Conservation (phyloP, 1,284 basidiomycete genomes). For the Sanghuangporus baumii region DNA sequence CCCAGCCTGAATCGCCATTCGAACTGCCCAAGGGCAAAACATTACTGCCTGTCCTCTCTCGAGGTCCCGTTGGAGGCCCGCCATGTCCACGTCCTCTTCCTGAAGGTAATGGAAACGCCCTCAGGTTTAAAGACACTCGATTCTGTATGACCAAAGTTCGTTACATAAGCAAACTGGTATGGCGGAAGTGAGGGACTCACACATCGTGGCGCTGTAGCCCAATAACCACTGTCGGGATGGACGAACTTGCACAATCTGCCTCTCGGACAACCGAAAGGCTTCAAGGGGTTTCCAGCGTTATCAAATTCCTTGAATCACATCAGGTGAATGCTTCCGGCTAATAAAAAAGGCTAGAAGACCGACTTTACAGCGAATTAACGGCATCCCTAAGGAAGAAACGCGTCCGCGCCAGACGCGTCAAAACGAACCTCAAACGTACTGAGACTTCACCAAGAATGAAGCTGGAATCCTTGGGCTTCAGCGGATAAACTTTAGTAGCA, state of each 20-base stretch:
- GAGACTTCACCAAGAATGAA: not conserved
- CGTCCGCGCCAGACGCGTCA: not conserved
- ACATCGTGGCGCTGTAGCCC: not conserved
- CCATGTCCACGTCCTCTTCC: not conserved
- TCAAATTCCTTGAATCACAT: constrained; percentile 6
- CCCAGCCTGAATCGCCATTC: not conserved
- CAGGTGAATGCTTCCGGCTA: not conserved
- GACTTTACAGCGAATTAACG: constrained; percentile 5
- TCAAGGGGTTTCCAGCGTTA: not conserved
- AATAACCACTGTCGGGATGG: constrained; percentile 8
- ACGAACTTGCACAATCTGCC: constrained; percentile 5
- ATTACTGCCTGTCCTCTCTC: not conserved
- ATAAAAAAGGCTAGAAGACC: not conserved
- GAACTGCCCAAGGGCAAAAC: not conserved
- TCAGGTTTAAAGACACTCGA: not conserved
- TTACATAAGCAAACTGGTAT: not conserved
- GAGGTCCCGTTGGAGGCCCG: not conserved
- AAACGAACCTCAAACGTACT: not conserved
- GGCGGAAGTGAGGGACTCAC: not conserved
- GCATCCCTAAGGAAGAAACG: not conserved
- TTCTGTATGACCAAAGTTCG: not conserved
- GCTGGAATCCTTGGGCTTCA: not conserved
- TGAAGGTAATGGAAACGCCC: not conserved
- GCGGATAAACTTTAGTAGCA: too few relatives aligned
- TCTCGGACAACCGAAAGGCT: not conserved